phyloP scores from a whole-genome alignment of 768 basidiomycete genomes.

The Leccinum rimulosum region DNA sequence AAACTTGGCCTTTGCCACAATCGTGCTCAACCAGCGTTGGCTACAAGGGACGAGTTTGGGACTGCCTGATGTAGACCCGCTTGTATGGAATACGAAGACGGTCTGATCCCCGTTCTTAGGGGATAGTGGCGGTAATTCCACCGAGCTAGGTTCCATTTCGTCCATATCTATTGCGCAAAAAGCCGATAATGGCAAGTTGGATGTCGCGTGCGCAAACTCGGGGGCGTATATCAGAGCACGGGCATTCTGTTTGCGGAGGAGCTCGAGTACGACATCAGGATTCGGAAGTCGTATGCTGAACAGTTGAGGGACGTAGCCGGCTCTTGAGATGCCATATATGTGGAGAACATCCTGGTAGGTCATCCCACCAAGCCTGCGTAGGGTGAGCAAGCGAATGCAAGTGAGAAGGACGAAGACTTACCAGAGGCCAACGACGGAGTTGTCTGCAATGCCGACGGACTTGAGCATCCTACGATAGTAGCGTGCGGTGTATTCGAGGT shows the following conservation, averaged over 20 bases:
- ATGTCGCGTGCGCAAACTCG: conserved; percentile 47
- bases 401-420: conserved; percentile 33
- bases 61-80: conserved; percentile 80
- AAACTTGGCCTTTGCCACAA: conserved; percentile 56
- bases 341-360: conserved; percentile 69
- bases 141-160: conserved; percentile 35
- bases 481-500: conserved; percentile 64
- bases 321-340: conserved; percentile 72
- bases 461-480: conserved; percentile 58
- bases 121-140: conserved; percentile 44
- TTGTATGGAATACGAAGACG: conserved; percentile 75
- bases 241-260: conserved; percentile 60
- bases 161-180: conserved; percentile 44
- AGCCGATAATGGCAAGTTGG: conserved; percentile 45
- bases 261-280: conserved; percentile 65
- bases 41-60: conserved; percentile 77
- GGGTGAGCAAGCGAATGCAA: conserved; percentile 9
- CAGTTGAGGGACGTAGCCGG: conserved; percentile 74
- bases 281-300: conserved; percentile 79
- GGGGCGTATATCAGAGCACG: conserved; percentile 64
- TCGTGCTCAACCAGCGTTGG: conserved; percentile 63
- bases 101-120: conserved; percentile 39
- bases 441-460: conserved; percentile 43
- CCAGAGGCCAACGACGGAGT: conserved; percentile 74
- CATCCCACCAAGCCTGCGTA: conserved; percentile 66